phyloP scores from a whole-genome alignment of 352 stramenopile genomes.

The Sclerospora graminicola region DNA sequence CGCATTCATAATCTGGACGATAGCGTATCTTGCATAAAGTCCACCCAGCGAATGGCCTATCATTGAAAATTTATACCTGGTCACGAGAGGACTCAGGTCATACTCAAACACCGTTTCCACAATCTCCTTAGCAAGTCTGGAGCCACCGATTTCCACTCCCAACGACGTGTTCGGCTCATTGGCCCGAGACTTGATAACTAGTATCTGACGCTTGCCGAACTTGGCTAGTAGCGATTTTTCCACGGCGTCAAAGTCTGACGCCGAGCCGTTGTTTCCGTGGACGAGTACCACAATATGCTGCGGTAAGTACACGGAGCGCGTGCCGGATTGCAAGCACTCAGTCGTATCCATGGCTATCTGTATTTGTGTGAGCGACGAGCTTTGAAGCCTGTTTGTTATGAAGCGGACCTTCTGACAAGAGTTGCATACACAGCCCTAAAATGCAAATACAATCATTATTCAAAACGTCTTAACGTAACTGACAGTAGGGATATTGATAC shows the following conservation, averaged over 20 bases:
- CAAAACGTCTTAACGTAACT: too few species aligned
- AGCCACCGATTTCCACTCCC: constrained; percentile 54
- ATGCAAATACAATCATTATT: too few species aligned
- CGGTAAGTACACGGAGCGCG: constrained; percentile 27
- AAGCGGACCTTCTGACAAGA: too few species aligned
- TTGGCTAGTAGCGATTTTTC: constrained; percentile 30
- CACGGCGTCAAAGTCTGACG: constrained; percentile 57
- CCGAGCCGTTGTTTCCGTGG: constrained; percentile 74
- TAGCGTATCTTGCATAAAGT: constrained; percentile 60
- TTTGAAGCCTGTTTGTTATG: too few species aligned
- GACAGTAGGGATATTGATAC: too few species aligned
- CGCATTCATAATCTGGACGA: constrained; percentile 42
- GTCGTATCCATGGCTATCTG: constrained; percentile 8
- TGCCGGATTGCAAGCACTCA: constrained; percentile 6
- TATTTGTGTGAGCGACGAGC: neutral
- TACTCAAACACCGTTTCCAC: constrained; percentile 46
- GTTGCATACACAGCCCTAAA: too few species aligned
- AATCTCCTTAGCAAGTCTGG: constrained; percentile 54
- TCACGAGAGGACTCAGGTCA: constrained; percentile 37
- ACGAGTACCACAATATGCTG: constrained; percentile 72
- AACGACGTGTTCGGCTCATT: constrained; percentile 59
- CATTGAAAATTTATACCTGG: constrained; percentile 58
- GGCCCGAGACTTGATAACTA: constrained; percentile 53
- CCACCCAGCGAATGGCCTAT: constrained; percentile 68
- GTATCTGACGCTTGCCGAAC: constrained; percentile 35